Conservation (phyloP, 176 grass and related monocot species). For the Zizania latifolia region DNA sequence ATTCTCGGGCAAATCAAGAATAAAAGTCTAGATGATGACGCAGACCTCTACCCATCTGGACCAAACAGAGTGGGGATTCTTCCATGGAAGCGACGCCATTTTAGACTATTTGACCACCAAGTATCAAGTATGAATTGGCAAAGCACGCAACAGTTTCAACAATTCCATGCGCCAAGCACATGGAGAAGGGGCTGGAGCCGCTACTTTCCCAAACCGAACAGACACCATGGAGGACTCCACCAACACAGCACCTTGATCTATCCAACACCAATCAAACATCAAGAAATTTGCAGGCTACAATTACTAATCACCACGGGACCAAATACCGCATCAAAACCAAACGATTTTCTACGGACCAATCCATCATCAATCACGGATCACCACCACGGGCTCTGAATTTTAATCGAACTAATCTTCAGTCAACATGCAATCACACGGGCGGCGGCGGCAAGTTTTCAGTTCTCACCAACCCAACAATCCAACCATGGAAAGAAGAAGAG, state of each 20-base stretch:
- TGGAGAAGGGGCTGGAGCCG: not conserved
- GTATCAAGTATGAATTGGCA: not conserved
- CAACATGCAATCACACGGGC: not conserved
- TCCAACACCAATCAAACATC: not conserved
- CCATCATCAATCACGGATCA: not conserved
- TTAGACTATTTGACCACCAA: not conserved
- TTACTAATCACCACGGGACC: not conserved
- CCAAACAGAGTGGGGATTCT: not conserved
- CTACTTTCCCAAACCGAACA: not conserved
- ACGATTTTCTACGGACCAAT: not conserved
- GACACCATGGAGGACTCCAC: not conserved
- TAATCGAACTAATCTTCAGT: not conserved
- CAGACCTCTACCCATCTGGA: not conserved
- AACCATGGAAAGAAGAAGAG: no score
- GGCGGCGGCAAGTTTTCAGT: not conserved
- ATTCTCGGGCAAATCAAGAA: not conserved
- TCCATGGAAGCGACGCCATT: constrained; percentile 1
- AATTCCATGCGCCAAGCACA: not conserved
- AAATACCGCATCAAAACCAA: not conserved
- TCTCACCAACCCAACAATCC: not conserved
- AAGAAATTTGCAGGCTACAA: not conserved
- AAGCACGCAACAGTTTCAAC: not conserved
- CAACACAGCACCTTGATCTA: not conserved
- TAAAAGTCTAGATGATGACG: not conserved
- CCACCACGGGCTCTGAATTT: not conserved